Evolutionary conservation across 1,284 basidiomycete species (phyloP).

Genomic region (Agroathelia rolfsii): DNA sequence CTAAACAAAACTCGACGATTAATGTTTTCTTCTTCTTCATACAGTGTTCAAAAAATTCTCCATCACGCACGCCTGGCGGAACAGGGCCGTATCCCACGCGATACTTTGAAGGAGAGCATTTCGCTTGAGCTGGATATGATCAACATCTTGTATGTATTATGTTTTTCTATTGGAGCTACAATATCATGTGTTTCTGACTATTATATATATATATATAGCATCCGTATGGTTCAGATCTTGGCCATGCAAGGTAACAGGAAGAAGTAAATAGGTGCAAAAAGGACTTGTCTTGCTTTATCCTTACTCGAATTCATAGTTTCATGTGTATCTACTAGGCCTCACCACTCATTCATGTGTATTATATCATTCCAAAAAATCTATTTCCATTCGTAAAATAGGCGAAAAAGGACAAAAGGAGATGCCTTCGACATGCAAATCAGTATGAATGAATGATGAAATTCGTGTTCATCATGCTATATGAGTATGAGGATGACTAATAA

Average conservation of each 20-base stretch:
- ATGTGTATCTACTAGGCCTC: too few relatives aligned
- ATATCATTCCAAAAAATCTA: background rate
- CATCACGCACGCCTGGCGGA: conserved; percentile 69
- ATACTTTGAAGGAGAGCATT: conserved; percentile 75
- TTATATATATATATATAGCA: conserved; percentile 28
- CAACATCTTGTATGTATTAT: conserved; percentile 68
- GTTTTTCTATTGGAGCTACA: background rate
- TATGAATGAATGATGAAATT: too few relatives aligned
- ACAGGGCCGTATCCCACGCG: conserved; percentile 53
- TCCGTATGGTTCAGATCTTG: conserved; percentile 80
- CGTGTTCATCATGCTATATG: too few relatives aligned
- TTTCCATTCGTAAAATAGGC: too few relatives aligned
- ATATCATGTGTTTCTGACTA: conserved; percentile 2
- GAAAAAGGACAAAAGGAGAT: too few relatives aligned
- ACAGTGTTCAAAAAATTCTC: conserved; percentile 74
- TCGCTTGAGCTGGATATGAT: conserved; percentile 81
- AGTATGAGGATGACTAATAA: too few relatives aligned
- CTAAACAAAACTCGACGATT: conserved; percentile 1
- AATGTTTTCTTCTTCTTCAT: conserved; percentile 9
- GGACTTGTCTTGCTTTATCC: too few relatives aligned
- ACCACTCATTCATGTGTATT: conserved; percentile 1
- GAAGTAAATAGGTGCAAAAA: conserved; percentile 26
- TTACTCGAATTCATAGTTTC: too few relatives aligned
- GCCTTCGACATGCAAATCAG: too few relatives aligned
- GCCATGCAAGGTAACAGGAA: conserved; percentile 48